Conservation (phyloP, 306 rosid species). For the Medicago ruthenica region DNA sequence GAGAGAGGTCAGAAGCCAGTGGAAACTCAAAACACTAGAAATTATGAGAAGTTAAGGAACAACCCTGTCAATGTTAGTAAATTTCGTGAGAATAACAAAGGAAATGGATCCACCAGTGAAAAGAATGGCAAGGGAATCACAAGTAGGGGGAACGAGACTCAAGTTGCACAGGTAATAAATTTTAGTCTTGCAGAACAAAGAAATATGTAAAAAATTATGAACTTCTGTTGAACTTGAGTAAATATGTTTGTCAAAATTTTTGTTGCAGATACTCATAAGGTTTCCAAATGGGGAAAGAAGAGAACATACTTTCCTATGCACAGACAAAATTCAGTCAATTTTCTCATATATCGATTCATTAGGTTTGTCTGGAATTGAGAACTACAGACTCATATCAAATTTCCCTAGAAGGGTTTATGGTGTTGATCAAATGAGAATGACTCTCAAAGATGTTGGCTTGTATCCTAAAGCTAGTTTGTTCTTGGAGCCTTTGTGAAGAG, state of each 20-base stretch:
- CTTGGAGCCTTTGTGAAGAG: slow-evolving; percentile 53
- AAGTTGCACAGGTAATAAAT: slow-evolving; percentile 57
- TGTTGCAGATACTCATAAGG: slow-evolving; percentile 59
- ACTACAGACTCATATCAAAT: slow-evolving; percentile 75
- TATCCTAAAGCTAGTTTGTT: slow-evolving; percentile 78
- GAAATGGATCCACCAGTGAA: slow-evolving; percentile 45
- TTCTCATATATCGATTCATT: slow-evolving; percentile 74
- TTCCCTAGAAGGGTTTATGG: slow-evolving; percentile 79
- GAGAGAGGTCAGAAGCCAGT: slow-evolving; percentile 49
- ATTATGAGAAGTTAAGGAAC: slow-evolving; percentile 51
- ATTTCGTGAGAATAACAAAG: slow-evolving; percentile 43
- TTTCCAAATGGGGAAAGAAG: slow-evolving; percentile 91
- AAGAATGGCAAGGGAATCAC: slow-evolving; percentile 50
- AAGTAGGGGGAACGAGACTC: slow-evolving; percentile 51
- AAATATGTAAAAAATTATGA: background rate
- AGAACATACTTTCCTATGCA: slow-evolving; percentile 65
- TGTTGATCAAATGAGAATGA: slow-evolving; percentile 72
- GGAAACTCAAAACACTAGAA: slow-evolving; percentile 46
- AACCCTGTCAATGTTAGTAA: slow-evolving; percentile 35
- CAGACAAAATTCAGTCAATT: slow-evolving; percentile 70
- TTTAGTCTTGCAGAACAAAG: background rate
- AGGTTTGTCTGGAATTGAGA: slow-evolving; percentile 55
- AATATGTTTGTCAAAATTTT: slow-evolving; percentile 8
- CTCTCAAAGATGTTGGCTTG: slow-evolving; percentile 75
- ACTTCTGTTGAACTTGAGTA: background rate